Conservation (phyloP, 495 filamentous ascomycete genomes). For the Bacidia gigantensis region DNA sequence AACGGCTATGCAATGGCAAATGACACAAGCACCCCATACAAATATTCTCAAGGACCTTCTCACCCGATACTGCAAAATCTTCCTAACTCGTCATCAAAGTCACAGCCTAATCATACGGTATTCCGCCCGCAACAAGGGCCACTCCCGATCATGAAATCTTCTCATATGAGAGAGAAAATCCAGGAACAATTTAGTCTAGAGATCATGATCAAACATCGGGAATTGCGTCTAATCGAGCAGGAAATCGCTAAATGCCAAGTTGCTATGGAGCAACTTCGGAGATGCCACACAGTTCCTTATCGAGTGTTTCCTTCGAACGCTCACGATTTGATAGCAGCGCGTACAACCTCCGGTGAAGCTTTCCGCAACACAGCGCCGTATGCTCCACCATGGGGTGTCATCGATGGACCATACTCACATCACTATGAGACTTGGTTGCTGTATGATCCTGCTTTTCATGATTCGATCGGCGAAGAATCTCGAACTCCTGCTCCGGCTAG, state of each 20-base stretch:
- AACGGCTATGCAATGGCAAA: not conserved
- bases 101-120: not conserved
- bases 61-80: too few relatives aligned
- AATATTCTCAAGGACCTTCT: not conserved
- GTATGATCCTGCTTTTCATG: constrained; percentile 73
- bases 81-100: too few relatives aligned
- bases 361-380: constrained; percentile 45
- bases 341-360: constrained; percentile 54
- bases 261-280: constrained; percentile 86
- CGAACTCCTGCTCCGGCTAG: constrained; percentile 20
- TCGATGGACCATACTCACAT: constrained; percentile 79
- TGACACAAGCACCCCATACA: not conserved
- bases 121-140: not conserved
- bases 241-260: constrained; percentile 92
- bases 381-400: constrained; percentile 75
- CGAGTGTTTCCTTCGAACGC: constrained; percentile 49
- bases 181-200: constrained; percentile 80
- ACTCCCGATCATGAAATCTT: constrained; percentile 13
- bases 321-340: constrained; percentile 49
- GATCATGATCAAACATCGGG: constrained; percentile 86
- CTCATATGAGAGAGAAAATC: constrained; percentile 50
- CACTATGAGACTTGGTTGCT: constrained; percentile 94
- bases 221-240: constrained; percentile 86
- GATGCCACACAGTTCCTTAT: constrained; percentile 82
- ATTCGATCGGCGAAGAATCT: constrained; percentile 23